A percentile compares a stretch with the other conserved stretches of the same genome.
These are phyloP conservation scores for Rhizodiscina lignyota DNA, from an alignment of 495 filamentous ascomycete genomes.

Conservation along the genomic window DNA sequence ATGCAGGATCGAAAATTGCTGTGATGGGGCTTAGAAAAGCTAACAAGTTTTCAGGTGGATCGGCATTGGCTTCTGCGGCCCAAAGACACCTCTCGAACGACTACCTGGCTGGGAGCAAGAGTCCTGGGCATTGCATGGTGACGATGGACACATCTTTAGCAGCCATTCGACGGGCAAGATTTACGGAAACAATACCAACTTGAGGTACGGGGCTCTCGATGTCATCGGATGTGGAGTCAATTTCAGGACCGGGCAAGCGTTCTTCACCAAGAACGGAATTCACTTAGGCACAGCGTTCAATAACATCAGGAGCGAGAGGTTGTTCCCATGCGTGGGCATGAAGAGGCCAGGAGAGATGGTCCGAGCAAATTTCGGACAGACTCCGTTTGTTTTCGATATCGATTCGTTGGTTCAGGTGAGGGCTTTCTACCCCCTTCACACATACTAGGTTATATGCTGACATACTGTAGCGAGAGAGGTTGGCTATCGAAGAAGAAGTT, in stretches of 20 bases:
- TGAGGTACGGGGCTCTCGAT: constrained; percentile 56
- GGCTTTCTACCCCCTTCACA: constrained; percentile 9
- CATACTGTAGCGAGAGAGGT: constrained; percentile 39
- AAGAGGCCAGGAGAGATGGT: constrained; percentile 76
- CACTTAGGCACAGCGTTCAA: constrained; percentile 66
- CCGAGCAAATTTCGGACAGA: constrained; percentile 81
- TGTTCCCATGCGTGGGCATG: constrained; percentile 87
- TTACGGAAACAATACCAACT: constrained; percentile 65
- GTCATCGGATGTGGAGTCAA: constrained; percentile 88
- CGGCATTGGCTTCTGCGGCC: constrained; percentile 71
- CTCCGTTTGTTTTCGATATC: constrained; percentile 82
- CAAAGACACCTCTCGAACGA: constrained; percentile 57
- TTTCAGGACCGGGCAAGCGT: constrained; percentile 69
- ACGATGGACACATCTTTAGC: constrained; percentile 80
- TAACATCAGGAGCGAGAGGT: constrained; percentile 48
- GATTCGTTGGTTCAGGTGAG: constrained; percentile 70
- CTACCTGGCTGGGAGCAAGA: constrained; percentile 91
- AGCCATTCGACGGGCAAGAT: constrained; percentile 55
- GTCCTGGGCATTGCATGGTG: constrained; percentile 94
- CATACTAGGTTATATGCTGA: constrained; percentile 1
- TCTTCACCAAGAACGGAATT: constrained; percentile 89
- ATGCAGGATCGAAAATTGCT: too few relatives aligned
- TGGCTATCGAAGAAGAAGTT: constrained; percentile 40
- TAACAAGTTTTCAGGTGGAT: constrained; percentile 39
- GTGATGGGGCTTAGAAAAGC: not conserved